Base-by-base conservation (phyloP, 2,329 filamentous ascomycete genomes). In the Lachnum nothofagi region DNA sequence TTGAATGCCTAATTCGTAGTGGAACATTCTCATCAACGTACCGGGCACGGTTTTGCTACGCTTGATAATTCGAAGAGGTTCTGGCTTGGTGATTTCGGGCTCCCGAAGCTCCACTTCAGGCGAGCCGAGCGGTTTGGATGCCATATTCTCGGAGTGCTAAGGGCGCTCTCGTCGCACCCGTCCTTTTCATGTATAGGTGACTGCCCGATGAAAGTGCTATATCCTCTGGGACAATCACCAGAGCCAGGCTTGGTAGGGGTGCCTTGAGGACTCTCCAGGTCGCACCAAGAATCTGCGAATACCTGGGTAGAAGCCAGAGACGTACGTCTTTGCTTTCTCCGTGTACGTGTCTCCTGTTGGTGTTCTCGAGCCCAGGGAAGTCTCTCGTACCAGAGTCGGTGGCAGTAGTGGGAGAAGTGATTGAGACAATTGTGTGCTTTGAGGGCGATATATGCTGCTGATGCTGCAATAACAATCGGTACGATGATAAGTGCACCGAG, bases 51-150 rank as follows among this genome's bases (percentile, higher is more conserved):
- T 60, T 46, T 58, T 55, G 59, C 54, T 55, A 64, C 66, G 65
- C 60, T 78, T 80, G 58, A 72, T 61, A 58, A 80, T 75, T 34
- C 73, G 71, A 27, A 80, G 61, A 9, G 78, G 78, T 25, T 68
- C 68, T 16, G 75, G 72, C 48, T 57, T 58, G 34, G 60, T 48
- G 43, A 64, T 60, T 54, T 67, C 64, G 51, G 62, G 47, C 53
- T 65, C 51, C 59, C 60, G 54, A 63, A 69, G 53, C 58, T 66
- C 67, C 61, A 65, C 48, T 43, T 56, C 46, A 63, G 58, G 14
- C 55, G 64, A 45, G 42, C 60, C 37, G 51, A 54, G 42, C 56
- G 57, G 44, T 42, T 54, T 10, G 62, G 65, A 56, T 63, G 64
- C 65, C 72, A 75, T 71, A 60, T 49, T 43, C 41, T 44, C 19